Conservation (phyloP, 371 early-diverging fungal species). For the Apophysomyces sp. region DNA sequence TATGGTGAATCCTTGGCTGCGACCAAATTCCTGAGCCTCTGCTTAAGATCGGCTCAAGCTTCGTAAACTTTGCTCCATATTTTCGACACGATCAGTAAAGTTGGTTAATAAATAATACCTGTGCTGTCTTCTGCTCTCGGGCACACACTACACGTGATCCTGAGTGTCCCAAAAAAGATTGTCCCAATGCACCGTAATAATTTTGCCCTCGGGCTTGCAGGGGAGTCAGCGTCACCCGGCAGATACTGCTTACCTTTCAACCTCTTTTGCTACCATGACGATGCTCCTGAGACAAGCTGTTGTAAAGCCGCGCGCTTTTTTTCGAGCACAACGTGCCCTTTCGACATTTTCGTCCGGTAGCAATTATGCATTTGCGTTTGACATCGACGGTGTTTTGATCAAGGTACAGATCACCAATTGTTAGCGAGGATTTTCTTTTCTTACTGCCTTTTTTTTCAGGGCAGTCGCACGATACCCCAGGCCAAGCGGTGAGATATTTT, state of each 20-base stretch:
- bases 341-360: conserved; percentile 11
- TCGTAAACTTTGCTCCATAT: no score
- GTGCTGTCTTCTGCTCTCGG: no score
- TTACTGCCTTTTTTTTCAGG: conserved; percentile 14
- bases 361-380: conserved; percentile 71
- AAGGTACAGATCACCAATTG: conserved; percentile 41
- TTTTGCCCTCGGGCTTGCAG: not conserved
- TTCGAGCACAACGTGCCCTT: not conserved
- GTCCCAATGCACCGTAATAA: no score
- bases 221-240: not conserved
- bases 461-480: conserved; percentile 36
- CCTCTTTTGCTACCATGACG: not conserved
- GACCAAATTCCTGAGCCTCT: no score
- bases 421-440: not conserved
- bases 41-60: no score
- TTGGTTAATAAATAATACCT: no score
- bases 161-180: no score
- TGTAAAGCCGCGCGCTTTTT: not conserved
- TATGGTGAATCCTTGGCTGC: no score
- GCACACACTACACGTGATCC: no score
- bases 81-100: no score
- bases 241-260: not conserved
- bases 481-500: conserved; percentile 21
- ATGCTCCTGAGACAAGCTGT: not conserved
- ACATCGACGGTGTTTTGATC: conserved; percentile 81